phyloP scores from a whole-genome alignment of 805 yeast species.

The Pichia deserticola region DNA sequence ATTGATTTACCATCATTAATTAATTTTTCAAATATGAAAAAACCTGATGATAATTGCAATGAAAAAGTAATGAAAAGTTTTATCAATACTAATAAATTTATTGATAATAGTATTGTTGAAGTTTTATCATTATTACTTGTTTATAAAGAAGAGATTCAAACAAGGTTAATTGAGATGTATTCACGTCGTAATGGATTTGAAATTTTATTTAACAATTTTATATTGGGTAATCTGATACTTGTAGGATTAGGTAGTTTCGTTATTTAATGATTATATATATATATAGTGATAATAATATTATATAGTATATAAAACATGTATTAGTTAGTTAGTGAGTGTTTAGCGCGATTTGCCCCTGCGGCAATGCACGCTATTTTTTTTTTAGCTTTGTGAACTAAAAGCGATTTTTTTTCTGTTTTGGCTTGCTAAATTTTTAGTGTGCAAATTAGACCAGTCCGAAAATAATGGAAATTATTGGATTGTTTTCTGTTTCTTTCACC shows the following conservation, averaged over 20 bases:
- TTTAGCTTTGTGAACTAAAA: too few species aligned
- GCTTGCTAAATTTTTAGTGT: too few species aligned
- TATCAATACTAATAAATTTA: slow-evolving; percentile 24
- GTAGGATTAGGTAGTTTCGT: slow-evolving; percentile 33
- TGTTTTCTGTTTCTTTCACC: too few species aligned
- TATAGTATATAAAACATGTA: too few species aligned
- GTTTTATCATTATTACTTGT: slow-evolving; percentile 21
- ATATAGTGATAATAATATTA: too few species aligned
- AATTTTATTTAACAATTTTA: slow-evolving; percentile 32
- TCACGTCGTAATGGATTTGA: slow-evolving; percentile 28
- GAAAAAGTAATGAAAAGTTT: slow-evolving; percentile 14
- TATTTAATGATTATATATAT: slow-evolving; percentile 16
- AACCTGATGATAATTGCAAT: slow-evolving; percentile 9
- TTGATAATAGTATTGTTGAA: slow-evolving; percentile 25
- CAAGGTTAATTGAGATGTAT: slow-evolving; percentile 23
- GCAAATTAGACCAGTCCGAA: too few species aligned
- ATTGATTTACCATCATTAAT: slow-evolving; percentile 25
- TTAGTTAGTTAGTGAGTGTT: too few species aligned
- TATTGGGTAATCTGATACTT: slow-evolving; percentile 30
- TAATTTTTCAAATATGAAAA: slow-evolving; percentile 14
- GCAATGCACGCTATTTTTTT: too few species aligned
- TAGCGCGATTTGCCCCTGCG: too few species aligned
- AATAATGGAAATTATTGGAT: too few species aligned
- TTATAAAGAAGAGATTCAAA: slow-evolving; percentile 28
- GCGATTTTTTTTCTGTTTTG: too few species aligned